Conservation (phyloP, 164 flowering plant species). For the Macadamia tetraphylla region DNA sequence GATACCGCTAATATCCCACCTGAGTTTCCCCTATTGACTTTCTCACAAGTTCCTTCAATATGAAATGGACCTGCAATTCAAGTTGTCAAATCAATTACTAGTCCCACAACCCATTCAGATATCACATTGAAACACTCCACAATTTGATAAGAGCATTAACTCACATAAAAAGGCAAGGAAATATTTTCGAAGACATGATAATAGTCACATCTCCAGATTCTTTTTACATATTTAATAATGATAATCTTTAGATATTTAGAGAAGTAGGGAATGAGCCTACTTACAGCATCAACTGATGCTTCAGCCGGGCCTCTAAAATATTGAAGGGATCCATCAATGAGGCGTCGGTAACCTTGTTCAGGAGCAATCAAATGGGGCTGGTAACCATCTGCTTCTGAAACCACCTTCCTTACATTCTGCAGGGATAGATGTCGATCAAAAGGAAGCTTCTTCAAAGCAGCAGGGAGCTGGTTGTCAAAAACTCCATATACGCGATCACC, state of each 20-base stretch:
- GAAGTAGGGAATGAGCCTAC: background rate
- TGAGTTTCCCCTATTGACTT: constrained; percentile 50
- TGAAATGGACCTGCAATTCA: constrained; percentile 41
- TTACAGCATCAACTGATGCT: constrained; percentile 49
- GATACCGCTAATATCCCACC: constrained; percentile 15
- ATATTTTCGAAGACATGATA: background rate
- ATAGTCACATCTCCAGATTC: background rate
- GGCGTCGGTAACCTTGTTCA: constrained; percentile 46
- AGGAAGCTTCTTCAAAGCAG: constrained; percentile 53
- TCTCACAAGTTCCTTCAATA: constrained; percentile 51
- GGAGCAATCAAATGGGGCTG: constrained; percentile 48
- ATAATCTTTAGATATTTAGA: background rate
- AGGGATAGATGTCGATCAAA: constrained; percentile 58
- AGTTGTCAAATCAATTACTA: background rate
- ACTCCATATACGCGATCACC: constrained; percentile 74
- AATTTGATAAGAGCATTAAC: background rate
- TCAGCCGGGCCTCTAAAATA: constrained; percentile 47
- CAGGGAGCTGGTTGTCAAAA: constrained; percentile 49
- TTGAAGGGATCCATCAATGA: constrained; percentile 36
- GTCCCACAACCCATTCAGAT: background rate
- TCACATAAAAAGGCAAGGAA: background rate
- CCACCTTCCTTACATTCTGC: constrained; percentile 39
- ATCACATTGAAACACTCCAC: background rate
- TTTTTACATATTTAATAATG: background rate
- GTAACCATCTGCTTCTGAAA: constrained; percentile 50